Evolutionary conservation across 306 rosid species (phyloP).

Genomic region (Glycyrrhiza uralensis): DNA sequence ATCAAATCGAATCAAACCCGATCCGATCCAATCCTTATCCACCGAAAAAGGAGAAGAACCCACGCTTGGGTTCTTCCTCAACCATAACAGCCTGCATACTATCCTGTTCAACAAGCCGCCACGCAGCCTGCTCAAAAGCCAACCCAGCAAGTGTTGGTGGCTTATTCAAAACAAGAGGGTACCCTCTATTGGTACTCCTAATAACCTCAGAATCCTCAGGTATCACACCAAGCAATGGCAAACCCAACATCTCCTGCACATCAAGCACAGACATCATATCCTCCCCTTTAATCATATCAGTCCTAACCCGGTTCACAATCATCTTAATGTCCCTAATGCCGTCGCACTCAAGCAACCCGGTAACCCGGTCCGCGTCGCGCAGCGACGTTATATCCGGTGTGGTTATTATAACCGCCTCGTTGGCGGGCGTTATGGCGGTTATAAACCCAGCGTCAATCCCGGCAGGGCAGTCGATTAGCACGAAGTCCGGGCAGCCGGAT

Average conservation of each 20-base stretch:
- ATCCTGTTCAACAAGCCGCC: constrained; percentile 99
- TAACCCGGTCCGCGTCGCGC: constrained; percentile 93
- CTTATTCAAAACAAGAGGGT: constrained; percentile 79
- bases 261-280: constrained; percentile 99
- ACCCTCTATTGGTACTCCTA: constrained; percentile 90
- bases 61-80: constrained; percentile 90
- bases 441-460: constrained; percentile 98
- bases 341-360: constrained; percentile 85
- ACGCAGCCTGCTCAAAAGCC: constrained; percentile 98
- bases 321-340: constrained; percentile 96
- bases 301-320: constrained; percentile 92
- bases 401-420: constrained; percentile 83
- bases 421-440: constrained; percentile 93
- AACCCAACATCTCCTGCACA: constrained; percentile 91
- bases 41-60: constrained; percentile 95
- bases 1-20: neutral
- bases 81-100: constrained; percentile 88
- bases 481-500: constrained; percentile 72
- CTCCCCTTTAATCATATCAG: constrained; percentile 94
- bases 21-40: constrained; percentile 31
- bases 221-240: constrained; percentile 82
- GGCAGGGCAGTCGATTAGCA: constrained; percentile 89
- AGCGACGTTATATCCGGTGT: constrained; percentile 88
- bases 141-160: constrained; percentile 96
- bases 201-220: constrained; percentile 93